Percentiles rank a stretch among this genome's conserved stretches.
Evolutionary conservation across 2,329 filamentous ascomycete genomes (phyloP).

Genomic region (Aspergillus niger): DNA sequence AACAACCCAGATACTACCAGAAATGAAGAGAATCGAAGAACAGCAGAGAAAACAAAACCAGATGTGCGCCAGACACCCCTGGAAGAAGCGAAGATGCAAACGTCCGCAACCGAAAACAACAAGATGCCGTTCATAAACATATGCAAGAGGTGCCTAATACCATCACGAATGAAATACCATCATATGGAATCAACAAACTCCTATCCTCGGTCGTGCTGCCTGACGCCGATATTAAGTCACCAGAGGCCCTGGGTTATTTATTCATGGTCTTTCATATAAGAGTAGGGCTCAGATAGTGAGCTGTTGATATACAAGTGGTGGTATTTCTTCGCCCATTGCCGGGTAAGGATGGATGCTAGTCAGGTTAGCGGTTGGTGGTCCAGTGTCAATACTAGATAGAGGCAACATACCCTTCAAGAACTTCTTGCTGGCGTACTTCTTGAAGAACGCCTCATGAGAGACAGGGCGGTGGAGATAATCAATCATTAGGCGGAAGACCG

Average conservation of each 20-base stretch:
- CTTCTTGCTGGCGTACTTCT: conserved; percentile 99
- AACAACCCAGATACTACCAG: conserved; percentile 28
- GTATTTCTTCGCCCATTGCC: conserved; percentile 90
- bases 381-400: neutral
- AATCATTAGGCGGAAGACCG: conserved; percentile 90
- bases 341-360: conserved; percentile 83
- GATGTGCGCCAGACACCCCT: conserved; percentile 38
- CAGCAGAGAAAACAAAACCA: conserved; percentile 25
- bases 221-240: conserved; percentile 25
- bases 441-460: conserved; percentile 96
- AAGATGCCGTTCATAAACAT: conserved; percentile 41
- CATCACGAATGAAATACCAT: conserved; percentile 46
- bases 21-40: conserved; percentile 21
- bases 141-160: conserved; percentile 43
- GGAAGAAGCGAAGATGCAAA: conserved; percentile 37
- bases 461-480: conserved; percentile 92
- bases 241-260: conserved; percentile 29
- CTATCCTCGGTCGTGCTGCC: conserved; percentile 27
- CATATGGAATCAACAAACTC: conserved; percentile 39
- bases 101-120: conserved; percentile 36
- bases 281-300: conserved; percentile 35
- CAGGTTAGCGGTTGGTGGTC: conserved; percentile 24
- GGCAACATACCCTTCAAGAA: conserved; percentile 83
- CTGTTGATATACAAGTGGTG: conserved; percentile 41
- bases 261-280: conserved; percentile 35